phyloP scores from a whole-genome alignment of 176 grass and related monocot genomes.

The Oryza nivara region DNA sequence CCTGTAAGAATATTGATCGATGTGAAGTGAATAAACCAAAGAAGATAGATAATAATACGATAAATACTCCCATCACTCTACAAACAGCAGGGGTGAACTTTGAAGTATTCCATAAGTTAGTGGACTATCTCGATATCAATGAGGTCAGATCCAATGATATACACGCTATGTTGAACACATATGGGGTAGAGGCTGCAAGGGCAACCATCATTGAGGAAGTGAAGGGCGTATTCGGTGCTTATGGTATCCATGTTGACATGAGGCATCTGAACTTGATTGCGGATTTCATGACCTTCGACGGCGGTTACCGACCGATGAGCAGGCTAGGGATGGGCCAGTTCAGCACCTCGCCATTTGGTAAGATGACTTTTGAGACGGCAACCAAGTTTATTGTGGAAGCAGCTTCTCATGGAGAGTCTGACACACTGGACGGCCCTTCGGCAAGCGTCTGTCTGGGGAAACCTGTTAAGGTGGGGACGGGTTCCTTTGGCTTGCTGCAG shows the following conservation, averaged over 20 bases:
- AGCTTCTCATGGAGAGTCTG: conserved; percentile 70
- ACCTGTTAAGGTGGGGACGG: conserved; percentile 79
- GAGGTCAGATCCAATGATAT: conserved; percentile 62
- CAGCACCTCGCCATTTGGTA: conserved; percentile 83
- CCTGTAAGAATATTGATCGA: conserved; percentile 52
- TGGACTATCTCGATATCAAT: conserved; percentile 44
- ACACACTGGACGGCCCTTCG: conserved; percentile 64
- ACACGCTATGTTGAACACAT: conserved; percentile 69
- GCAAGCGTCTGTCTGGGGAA: conserved; percentile 83
- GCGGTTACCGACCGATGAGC: conserved; percentile 78
- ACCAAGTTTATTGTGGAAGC: conserved; percentile 82
- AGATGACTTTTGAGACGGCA: conserved; percentile 90
- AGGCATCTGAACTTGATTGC: conserved; percentile 81
- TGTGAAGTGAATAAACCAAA: conserved; percentile 33
- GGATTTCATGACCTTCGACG: conserved; percentile 90
- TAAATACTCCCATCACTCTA: conserved; percentile 24
- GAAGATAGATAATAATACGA: not conserved
- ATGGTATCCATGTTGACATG: conserved; percentile 67
- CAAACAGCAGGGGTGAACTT: conserved; percentile 80
- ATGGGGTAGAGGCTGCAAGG: conserved; percentile 82
- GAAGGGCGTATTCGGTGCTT: conserved; percentile 52
- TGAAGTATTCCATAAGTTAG: conserved; percentile 59
- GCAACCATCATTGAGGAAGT: conserved; percentile 75
- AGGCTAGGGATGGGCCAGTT: conserved; percentile 61
- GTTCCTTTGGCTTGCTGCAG: conserved; percentile 74